Percentiles rank a stretch among this genome's conserved stretches.
phyloP scores from a whole-genome alignment of 208 protist species.

The Trypanosoma brucei region DNA sequence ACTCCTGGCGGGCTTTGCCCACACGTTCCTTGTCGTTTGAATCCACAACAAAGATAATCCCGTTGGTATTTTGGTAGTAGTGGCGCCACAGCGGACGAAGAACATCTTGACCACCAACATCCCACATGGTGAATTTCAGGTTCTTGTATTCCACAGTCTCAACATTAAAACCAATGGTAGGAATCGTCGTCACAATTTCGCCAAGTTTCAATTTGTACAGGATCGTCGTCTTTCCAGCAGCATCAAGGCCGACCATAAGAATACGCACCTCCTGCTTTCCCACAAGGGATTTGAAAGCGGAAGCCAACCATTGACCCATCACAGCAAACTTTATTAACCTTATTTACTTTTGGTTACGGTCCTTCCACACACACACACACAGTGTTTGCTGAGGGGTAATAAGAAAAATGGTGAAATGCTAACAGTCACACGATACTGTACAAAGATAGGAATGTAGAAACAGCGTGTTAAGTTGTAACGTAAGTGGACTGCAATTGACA shows the following conservation, averaged over 20 bases:
- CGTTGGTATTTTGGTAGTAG: slow-evolving; percentile 97
- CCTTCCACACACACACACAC: too few species aligned
- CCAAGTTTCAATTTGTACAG: slow-evolving; percentile 98
- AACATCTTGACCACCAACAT: slow-evolving; percentile 95
- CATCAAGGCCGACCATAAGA: slow-evolving; percentile 98
- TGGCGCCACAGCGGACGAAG: slow-evolving; percentile 95
- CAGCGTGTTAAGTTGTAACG: too few species aligned
- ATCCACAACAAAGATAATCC: slow-evolving; percentile 97
- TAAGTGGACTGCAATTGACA: too few species aligned
- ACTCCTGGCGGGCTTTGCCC: slow-evolving; percentile 84
- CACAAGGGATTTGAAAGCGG: slow-evolving; percentile 79
- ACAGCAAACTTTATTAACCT: background rate
- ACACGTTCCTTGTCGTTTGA: slow-evolving; percentile 94
- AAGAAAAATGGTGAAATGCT: background rate
- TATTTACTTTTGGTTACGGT: background rate
- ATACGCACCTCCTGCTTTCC: slow-evolving; percentile 96
- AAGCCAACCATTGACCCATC: slow-evolving; percentile 45
- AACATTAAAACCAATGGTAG: slow-evolving; percentile 97
- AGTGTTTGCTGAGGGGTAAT: too few species aligned
- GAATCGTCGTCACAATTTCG: slow-evolving; percentile 95
- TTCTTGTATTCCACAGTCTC: slow-evolving; percentile 97
- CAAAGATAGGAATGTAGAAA: background rate
- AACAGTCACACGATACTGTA: background rate
- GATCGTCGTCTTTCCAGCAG: slow-evolving; percentile 97
- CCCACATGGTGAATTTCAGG: slow-evolving; percentile 96